phyloP scores from a whole-genome alignment of 73 alveolate genomes.

The Symbiodinium pilosum region DNA sequence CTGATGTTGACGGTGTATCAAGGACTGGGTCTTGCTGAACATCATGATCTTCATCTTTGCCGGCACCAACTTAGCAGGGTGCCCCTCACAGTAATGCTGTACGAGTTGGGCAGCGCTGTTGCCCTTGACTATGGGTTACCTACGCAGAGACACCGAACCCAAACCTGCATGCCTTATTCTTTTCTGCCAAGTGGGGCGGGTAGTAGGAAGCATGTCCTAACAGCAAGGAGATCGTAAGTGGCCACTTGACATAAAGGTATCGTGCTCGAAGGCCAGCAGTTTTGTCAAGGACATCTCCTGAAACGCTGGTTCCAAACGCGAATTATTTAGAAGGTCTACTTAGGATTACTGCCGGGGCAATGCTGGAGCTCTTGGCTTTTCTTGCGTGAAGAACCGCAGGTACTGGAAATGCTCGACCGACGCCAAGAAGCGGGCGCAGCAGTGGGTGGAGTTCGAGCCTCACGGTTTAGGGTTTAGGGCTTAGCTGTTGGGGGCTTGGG shows the following conservation, averaged over 20 bases:
- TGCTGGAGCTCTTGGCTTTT: too few species aligned
- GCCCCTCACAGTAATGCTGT: not conserved
- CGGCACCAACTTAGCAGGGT: slow-evolving; percentile 92
- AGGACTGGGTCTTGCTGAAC: slow-evolving; percentile 89
- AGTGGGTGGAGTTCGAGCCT: slow-evolving; percentile 92
- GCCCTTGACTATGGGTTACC: too few species aligned
- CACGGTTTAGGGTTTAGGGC: too few species aligned
- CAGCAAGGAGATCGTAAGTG: too few species aligned
- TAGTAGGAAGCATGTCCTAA: too few species aligned
- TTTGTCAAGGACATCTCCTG: too few species aligned
- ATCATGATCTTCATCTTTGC: slow-evolving; percentile 87
- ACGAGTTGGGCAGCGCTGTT: too few species aligned
- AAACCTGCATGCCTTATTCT: not conserved
- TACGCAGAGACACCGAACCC: not conserved
- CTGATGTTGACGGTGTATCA: not conserved
- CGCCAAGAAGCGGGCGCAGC: slow-evolving; percentile 91
- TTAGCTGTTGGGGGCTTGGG: slow-evolving; percentile 12
- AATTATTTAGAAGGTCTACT: too few species aligned
- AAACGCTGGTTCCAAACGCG: too few species aligned
- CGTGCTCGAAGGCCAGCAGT: too few species aligned
- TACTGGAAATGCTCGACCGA: slow-evolving; percentile 93
- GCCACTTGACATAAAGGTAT: too few species aligned
- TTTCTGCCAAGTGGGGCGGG: not conserved
- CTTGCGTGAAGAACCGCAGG: not conserved
- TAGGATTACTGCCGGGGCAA: not conserved